Base-by-base conservation (phyloP, 345 rosid genomes). In the Lenwebbia sp. region DNA sequence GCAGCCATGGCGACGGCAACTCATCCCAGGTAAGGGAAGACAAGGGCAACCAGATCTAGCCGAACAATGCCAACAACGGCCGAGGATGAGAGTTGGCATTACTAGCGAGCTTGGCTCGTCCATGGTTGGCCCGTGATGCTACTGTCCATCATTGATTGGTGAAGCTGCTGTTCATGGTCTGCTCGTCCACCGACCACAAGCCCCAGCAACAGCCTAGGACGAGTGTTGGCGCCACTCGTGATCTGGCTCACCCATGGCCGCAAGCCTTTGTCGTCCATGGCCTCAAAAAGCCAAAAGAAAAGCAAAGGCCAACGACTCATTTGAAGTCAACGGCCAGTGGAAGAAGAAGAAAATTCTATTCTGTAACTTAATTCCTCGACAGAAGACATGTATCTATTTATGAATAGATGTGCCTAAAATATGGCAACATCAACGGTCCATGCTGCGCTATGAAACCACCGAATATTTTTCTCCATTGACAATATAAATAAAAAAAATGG, bases 21-120 rank as follows among this genome's bases (percentile, higher is more conserved):
- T 62, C 75, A 2, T 37, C 75, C 41, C 7, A 62, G 75, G 41
- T 30, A 12, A 19, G 25, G 78, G 25, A 70, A 70, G 78, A 70
- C 21, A 40, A 1, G 37, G 44, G 47, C 78, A 70, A 33, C 47
- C 47, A 70, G 75, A 70, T 37, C 25, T 2, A 5, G 12, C 40
- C 13, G 5, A 65, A 65, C 44, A 65, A 7, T 41, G 17, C 23
- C 40, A 7, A 65, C 25, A 0, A 30, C 3, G 5, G 44, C 78
- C 4, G 1, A 13, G 21, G 7, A 28, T 0, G 21, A 28, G 37
- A 7, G 1, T 60, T 4, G 0, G 75, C 40, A 6, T 30, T 30
- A 19, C 22, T 62, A 10, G 10, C 19, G 17, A 62, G 37, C 40
- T 33, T 19, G 7, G 10, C 40, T 62, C 75, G 1, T 62, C 40